Evolutionary conservation across 352 stramenopile species (phyloP).

Genomic region (Globisporangium middletonii): DNA sequence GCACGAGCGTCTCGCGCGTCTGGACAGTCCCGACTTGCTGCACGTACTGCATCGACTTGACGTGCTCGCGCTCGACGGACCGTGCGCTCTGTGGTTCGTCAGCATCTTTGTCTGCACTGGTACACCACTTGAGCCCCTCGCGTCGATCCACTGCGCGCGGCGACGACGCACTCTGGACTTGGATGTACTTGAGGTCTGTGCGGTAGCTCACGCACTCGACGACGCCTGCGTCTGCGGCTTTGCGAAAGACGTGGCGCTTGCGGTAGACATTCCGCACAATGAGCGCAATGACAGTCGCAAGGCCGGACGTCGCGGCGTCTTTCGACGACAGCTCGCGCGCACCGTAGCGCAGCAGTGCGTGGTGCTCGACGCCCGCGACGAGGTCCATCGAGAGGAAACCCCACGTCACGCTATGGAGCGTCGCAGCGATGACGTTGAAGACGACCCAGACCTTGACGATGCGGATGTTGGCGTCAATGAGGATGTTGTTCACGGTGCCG

Average conservation of each 20-base stretch:
- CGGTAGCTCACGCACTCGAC: conserved; percentile 8
- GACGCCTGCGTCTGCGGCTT: not conserved
- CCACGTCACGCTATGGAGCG: not conserved
- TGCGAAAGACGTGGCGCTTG: not conserved
- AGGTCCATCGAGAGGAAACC: not conserved
- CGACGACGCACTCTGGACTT: too few species aligned
- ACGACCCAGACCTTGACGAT: conserved; percentile 2
- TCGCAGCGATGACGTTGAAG: not conserved
- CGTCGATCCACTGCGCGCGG: too few species aligned
- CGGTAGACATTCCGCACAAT: conserved; percentile 2
- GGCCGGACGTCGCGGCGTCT: not conserved
- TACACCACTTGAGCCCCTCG: too few species aligned
- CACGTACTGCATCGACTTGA: conserved; percentile 2
- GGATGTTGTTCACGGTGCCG: conserved; percentile 2
- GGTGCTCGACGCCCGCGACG: not conserved
- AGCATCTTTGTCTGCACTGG: too few species aligned
- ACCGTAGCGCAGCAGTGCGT: not conserved
- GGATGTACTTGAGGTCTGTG: conserved; percentile 1
- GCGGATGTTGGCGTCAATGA: conserved; percentile 6
- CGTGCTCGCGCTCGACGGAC: not conserved
- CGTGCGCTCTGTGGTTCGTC: not conserved
- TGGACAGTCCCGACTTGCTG: conserved; percentile 1
- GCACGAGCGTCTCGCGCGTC: not conserved
- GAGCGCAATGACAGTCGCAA: conserved; percentile 1
- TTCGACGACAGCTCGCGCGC: not conserved